Evolutionary conservation across 768 basidiomycete species (phyloP), one percentile per base, ranked within the genome.

Genomic region (Trametes cubensis): DNA sequence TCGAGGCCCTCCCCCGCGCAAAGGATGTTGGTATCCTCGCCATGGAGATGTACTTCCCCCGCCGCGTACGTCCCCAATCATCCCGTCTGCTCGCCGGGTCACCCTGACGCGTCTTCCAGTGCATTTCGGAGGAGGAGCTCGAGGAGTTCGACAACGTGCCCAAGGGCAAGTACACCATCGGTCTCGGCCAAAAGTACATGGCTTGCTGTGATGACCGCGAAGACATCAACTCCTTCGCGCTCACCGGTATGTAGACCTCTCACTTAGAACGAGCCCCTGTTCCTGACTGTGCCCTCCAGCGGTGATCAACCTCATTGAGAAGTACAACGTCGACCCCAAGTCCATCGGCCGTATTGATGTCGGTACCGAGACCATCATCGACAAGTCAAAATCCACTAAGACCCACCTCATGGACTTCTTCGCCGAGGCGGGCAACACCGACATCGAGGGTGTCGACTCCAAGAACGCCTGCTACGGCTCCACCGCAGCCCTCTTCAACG

Each of bases 401-500:
- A 98, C 97, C 2, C 89, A 92, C 60, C 85, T 99, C 63, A 98
- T 99, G 97, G 94, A 98, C 77, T 89, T 98, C 71, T 99, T 99
- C 73, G 87, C 90, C 47, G 87, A 85, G 61, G 85, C 88, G 30
- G 95, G 95, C 60, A 99, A 99, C 85, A 85, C 84, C 69, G 97
- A 99, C 72, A 94, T 99, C 60, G 97, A 99, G 78, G 97, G 97
- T 68, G 91, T 99, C 75, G 97, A 99, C 79, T 95, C 92, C 48
- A 98, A 98, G 81, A 99, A 98, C 73, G 97, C 97, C 20, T 99
- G 97, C 81, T 99, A 99, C 71, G 97, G 97, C 28, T 95, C 94
- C 39, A 99, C 97, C 23, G 97, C 97, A 47, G 97, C 97, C 4
- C 86, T 99, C 59, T 99, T 98, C 87, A 99, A 99, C 77, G 92